Percentiles rank a stretch among this genome's conserved stretches.
Conservation (phyloP, 768 basidiomycete genomes). For the Suillus fuscotomentosus region DNA sequence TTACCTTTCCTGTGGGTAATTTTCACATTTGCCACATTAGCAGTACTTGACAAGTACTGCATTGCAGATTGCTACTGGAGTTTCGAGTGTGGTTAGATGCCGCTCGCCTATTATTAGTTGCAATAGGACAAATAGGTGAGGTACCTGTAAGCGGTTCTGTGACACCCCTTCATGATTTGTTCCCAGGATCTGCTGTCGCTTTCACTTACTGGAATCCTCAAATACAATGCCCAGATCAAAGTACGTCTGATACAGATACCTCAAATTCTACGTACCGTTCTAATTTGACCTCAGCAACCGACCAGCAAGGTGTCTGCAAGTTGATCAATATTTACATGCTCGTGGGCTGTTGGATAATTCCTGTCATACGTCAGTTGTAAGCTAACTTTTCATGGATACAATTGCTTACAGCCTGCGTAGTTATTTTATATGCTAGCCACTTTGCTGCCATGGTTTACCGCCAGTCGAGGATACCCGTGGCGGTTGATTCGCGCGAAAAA, state of each 20-base stretch:
- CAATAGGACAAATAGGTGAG: conserved; percentile 47
- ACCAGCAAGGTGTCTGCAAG: conserved; percentile 44
- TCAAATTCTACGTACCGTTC: background rate
- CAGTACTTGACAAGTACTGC: conserved; percentile 2
- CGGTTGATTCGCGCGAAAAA: conserved; percentile 12
- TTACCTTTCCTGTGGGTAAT: conserved; percentile 42
- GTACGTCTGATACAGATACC: conserved; percentile 27
- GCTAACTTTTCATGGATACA: conserved; percentile 6
- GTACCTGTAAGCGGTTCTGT: conserved; percentile 7
- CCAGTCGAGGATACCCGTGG: conserved; percentile 26
- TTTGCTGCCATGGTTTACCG: conserved; percentile 39
- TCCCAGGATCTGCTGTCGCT: conserved; percentile 40
- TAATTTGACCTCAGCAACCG: conserved; percentile 29
- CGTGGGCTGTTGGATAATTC: conserved; percentile 53
- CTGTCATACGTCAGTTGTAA: conserved; percentile 44
- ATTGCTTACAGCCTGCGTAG: conserved; percentile 25
- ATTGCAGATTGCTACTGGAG: conserved; percentile 39
- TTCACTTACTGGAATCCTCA: conserved; percentile 42
- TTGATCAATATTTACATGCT: conserved; percentile 48
- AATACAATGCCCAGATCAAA: conserved; percentile 42
- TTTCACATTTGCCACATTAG: conserved; percentile 1
- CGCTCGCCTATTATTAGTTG: conserved; percentile 46
- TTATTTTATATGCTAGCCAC: conserved; percentile 41
- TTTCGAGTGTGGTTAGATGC: conserved; percentile 57
- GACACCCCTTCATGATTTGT: background rate